These are phyloP conservation scores for Nidularia pulvinata DNA, from an alignment of 768 basidiomycete species.

Conservation along the genomic window DNA sequence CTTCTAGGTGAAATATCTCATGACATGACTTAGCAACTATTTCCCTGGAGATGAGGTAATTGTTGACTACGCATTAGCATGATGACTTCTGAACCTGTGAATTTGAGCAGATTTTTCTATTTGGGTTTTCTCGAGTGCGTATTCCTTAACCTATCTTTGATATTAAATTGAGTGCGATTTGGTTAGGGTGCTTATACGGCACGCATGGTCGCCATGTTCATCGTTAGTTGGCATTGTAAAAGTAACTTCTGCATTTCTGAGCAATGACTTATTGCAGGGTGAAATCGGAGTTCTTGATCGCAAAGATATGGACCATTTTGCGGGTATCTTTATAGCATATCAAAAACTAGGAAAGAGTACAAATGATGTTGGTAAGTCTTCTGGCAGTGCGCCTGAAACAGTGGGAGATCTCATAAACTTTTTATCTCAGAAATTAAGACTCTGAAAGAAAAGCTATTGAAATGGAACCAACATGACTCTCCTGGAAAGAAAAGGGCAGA, in stretches of 20 bases:
- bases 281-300: constrained; percentile 72
- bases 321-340: constrained; percentile 57
- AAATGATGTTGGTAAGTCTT: constrained; percentile 38
- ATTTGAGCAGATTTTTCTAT: constrained; percentile 73
- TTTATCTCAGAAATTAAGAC: constrained; percentile 27
- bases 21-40: constrained; percentile 51
- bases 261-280: constrained; percentile 49
- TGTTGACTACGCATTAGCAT: no score
- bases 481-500: constrained; percentile 53
- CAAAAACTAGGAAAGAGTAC: constrained; percentile 60
- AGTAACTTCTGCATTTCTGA: no score
- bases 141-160: background rate
- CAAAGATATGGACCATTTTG: constrained; percentile 73
- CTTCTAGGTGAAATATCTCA: background rate
- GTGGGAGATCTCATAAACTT: background rate
- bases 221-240: constrained; percentile 38
- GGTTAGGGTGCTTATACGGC: constrained; percentile 74
- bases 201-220: constrained; percentile 71
- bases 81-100: no score
- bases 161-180: background rate
- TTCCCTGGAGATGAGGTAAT: constrained; percentile 71
- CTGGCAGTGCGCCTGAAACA: constrained; percentile 1
- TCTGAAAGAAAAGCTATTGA: constrained; percentile 44
- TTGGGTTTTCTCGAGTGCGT: constrained; percentile 73
- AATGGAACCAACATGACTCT: constrained; percentile 53